Evolutionary conservation across 768 basidiomycete species (phyloP).

Genomic region (Tricholoma saponaceum): DNA sequence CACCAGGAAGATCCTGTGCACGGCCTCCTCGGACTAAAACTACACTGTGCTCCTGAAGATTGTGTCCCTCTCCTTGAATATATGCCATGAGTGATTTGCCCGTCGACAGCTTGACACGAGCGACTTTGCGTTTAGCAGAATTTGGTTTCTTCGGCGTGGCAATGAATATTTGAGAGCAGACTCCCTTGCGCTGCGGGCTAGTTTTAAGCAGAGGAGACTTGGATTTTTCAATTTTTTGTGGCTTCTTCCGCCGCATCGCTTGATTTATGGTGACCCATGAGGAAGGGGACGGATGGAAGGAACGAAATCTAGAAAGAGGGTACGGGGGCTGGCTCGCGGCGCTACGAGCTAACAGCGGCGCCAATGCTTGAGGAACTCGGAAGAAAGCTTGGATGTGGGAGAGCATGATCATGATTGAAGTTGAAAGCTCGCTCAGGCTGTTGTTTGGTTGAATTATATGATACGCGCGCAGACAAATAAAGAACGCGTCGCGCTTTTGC

Average conservation of each 20-base stretch:
- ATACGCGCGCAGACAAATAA: slow-evolving; percentile 15
- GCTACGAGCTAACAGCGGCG: slow-evolving; percentile 20
- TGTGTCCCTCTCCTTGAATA: slow-evolving; percentile 96
- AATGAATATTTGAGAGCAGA: slow-evolving; percentile 77
- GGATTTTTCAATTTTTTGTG: slow-evolving; percentile 45
- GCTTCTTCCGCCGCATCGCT: slow-evolving; percentile 74
- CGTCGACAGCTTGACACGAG: slow-evolving; percentile 85
- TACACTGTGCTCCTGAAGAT: slow-evolving; percentile 95
- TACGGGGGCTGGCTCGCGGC: neutral
- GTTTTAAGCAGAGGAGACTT: slow-evolving; percentile 77
- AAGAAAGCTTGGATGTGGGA: slow-evolving; percentile 31
- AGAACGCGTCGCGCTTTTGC: slow-evolving; percentile 28
- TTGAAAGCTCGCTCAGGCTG: neutral
- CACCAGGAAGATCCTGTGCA: slow-evolving; percentile 97
- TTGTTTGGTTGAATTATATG: neutral
- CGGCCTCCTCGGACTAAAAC: slow-evolving; percentile 93
- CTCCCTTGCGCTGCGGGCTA: slow-evolving; percentile 88
- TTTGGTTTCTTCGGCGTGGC: slow-evolving; percentile 97
- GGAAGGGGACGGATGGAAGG: slow-evolving; percentile 63
- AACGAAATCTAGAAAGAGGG: slow-evolving; percentile 31
- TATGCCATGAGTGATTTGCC: slow-evolving; percentile 91
- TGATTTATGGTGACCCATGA: slow-evolving; percentile 77
- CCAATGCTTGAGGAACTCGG: slow-evolving; percentile 24
- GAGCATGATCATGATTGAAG: slow-evolving; percentile 30
- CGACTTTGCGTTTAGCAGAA: slow-evolving; percentile 96